Evolutionary conservation across 163 green algal genomes (phyloP), one percentile per base, ranked within the genome.

Genomic region (Volvox carteri): DNA sequence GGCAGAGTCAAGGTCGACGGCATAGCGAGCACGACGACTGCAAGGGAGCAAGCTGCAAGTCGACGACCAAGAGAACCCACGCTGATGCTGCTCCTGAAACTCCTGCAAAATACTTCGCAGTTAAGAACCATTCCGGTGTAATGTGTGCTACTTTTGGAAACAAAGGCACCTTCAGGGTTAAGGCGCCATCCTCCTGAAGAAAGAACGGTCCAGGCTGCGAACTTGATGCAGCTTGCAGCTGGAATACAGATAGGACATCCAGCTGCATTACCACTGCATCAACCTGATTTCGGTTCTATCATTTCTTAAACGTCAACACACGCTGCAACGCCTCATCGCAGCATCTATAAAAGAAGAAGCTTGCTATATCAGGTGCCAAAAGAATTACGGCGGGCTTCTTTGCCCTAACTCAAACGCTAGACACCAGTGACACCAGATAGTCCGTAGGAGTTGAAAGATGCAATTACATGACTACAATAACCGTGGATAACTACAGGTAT

Each of bases 231-330:
- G 56, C 39, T 58, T 62, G 81, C 18, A 87, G 81, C 44, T 80
- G 65, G 4, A 87, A 41, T 42, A 87, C 81, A 68, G 81, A 87
- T 25, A 87, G 28, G 2, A 87, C 81, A 72, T 79, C 81, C 23
- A 87, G 67, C 81, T 87, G 81, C 81, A 87, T 87, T 54, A 56
- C 73, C 42, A 46, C 44, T 80, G 73, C 73, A 44, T 78, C 70
- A 78, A 78, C 39, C 9, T 33, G n/a, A 33, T 80, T 18, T 62
- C 44, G 2, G 2, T 80, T 65, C 44, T 42, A 28, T 44, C 73
- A 80, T 80, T 62, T 25, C 62, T 65, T 14, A 56, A 56, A 39
- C 70, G 65, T 65, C 62, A 73, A 73, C 62, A 73, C n/a, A 41
- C 21, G 62, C 16, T 23, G n/a, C 54, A 11, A 65, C 54, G 5